Base-by-base conservation (phyloP, 1,284 basidiomycete species). In the Tylopilus sp. region DNA sequence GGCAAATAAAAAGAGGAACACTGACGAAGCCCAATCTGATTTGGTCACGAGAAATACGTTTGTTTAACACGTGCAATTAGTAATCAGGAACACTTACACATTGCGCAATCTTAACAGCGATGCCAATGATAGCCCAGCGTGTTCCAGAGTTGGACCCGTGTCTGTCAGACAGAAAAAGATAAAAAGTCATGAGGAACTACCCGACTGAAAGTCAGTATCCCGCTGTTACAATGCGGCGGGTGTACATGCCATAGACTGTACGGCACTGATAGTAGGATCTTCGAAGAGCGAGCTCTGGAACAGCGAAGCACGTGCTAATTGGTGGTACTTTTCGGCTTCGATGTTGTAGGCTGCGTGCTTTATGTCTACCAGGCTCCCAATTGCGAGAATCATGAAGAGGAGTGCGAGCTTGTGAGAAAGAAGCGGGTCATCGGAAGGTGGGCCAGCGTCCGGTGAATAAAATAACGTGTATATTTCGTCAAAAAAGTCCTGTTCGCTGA, bases 251-350 rank as follows among this genome's bases (percentile, higher is more conserved):
- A 88, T 67, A 18, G 83, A 74, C 62, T 88, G 85, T 14, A 88
- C 82, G 26, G 85, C 82, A 54, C 75, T 78, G 29, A 87, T 73
- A 0, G 86, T 87, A 7, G 85, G 85, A 50, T 85, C 81, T 58
- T 88, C 83, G 56, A 89, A 83, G 33, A 89, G 75, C 1, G 80
- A 80, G 56, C 78, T 77, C 53, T 83, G 80, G 70, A 87, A 88
- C 11, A 89, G 71, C 1, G 87, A 77, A 1, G 86, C 84, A 44
- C 82, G 77, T 2, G 84, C 82, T 4, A 89, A 70, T 53, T 88
- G 84, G 59, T 88, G 80, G 56, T 85, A 89, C 64, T 85, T 87
- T 65, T 88, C 85, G 1, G 87, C 86, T 49, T 89, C 86, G 34
- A 85, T 65, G 50, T 78, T 85, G 65, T 88, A 88, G 1, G 85